Evolutionary conservation across 2,329 filamentous ascomycete species (phyloP).

Genomic region (Pyrenochaeta sp.): DNA sequence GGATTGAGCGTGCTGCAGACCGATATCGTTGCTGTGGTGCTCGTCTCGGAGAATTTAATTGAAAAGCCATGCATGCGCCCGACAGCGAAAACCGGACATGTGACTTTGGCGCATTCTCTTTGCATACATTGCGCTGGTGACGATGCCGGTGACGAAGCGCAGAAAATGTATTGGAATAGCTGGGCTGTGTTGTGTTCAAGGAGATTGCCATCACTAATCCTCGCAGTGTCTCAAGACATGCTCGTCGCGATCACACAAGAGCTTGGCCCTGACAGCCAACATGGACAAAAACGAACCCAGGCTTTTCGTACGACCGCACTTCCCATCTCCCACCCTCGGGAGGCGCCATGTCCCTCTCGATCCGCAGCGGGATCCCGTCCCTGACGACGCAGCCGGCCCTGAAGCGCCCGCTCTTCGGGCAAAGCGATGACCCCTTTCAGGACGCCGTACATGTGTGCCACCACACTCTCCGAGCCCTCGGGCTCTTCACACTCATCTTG

Average conservation of each 20-base stretch:
- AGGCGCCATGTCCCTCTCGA: no score
- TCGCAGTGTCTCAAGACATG: not conserved
- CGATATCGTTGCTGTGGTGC: conserved; percentile 12
- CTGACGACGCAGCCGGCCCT: not conserved
- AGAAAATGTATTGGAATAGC: not conserved
- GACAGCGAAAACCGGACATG: no score
- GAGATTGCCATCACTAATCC: not conserved
- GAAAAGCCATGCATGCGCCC: conserved; percentile 1
- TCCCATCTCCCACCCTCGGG: not conserved
- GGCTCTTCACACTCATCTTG: conserved; percentile 10
- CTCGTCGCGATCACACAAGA: not conserved
- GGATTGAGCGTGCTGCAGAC: conserved; percentile 8
- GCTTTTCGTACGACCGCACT: conserved; percentile 5
- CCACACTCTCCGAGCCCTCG: conserved; percentile 6
- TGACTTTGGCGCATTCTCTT: no score
- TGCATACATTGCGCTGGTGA: no score
- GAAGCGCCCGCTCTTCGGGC: conserved; percentile 7
- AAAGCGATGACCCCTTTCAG: conserved; percentile 7
- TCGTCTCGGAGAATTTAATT: conserved; percentile 9
- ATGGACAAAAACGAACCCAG: conserved; percentile 8
- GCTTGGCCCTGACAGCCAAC: conserved; percentile 2
- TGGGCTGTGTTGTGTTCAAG: not conserved
- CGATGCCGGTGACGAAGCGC: no score
- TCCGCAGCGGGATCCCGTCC: not conserved
- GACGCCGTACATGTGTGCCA: conserved; percentile 19